Evolutionary conservation across 768 basidiomycete genomes (phyloP).

Genomic region (Tulasnella sp.): DNA sequence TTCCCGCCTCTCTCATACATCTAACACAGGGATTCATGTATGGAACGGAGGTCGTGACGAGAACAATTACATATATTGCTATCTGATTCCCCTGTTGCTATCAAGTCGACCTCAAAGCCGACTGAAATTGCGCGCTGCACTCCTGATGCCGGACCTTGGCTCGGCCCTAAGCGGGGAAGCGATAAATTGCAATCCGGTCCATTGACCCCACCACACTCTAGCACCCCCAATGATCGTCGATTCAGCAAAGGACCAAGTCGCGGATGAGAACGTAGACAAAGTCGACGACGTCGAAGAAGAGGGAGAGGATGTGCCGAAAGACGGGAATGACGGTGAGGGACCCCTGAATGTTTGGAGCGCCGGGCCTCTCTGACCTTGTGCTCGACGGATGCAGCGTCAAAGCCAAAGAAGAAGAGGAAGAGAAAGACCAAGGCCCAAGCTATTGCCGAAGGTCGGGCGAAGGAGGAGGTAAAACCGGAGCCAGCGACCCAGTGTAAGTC

Average conservation of each 20-base stretch:
- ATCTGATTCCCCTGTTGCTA: neutral
- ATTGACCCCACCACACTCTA: neutral
- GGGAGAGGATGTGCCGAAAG: slow-evolving; percentile 30
- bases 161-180: neutral
- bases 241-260: slow-evolving; percentile 10
- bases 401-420: slow-evolving; percentile 75
- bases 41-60: too few relatives aligned
- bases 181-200: slow-evolving; percentile 3
- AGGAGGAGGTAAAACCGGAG: neutral
- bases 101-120: neutral
- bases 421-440: slow-evolving; percentile 40
- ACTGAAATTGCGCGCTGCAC: neutral
- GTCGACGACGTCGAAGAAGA: slow-evolving; percentile 36
- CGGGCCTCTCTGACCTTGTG: neutral
- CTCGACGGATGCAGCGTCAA: neutral
- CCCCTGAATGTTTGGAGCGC: neutral
- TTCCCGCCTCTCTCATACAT: too few relatives aligned
- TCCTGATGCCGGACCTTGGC: neutral
- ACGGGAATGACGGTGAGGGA: slow-evolving; percentile 23
- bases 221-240: neutral
- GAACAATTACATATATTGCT: too few relatives aligned
- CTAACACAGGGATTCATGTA: too few relatives aligned
- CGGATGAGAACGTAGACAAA: slow-evolving; percentile 32
- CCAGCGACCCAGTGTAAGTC: neutral
- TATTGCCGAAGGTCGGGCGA: neutral